phyloP scores from a whole-genome alignment of 2,329 filamentous ascomycete species.

The Microsporum audouinii region DNA sequence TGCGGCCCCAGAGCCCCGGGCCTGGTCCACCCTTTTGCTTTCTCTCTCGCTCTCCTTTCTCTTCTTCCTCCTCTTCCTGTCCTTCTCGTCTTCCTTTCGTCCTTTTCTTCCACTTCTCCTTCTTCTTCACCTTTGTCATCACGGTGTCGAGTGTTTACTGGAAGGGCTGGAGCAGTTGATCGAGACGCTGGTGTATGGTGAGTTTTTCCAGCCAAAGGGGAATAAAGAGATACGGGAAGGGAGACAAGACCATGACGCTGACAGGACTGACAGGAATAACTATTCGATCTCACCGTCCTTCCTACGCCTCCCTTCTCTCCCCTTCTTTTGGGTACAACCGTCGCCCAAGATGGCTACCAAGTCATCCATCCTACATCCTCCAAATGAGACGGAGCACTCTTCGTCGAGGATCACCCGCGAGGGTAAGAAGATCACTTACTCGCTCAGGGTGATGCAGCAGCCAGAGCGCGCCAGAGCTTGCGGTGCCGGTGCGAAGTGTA shows the following conservation, averaged over 20 bases:
- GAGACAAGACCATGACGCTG: background rate
- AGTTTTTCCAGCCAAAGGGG: background rate
- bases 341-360: slow-evolving; percentile 36
- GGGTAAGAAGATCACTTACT: slow-evolving; percentile 68
- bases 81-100: background rate
- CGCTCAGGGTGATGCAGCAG: slow-evolving; percentile 79
- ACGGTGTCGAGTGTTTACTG: background rate
- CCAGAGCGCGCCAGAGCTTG: slow-evolving; percentile 90
- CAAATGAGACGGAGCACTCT: slow-evolving; percentile 45
- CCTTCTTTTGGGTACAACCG: background rate
- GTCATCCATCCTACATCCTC: slow-evolving; percentile 28
- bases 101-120: background rate
- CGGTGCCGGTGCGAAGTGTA: slow-evolving; percentile 89
- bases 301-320: background rate
- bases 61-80: background rate
- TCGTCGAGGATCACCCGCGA: slow-evolving; percentile 55
- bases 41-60: background rate
- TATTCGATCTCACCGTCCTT: background rate
- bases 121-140: background rate
- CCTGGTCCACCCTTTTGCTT: slow-evolving; percentile 2
- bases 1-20: slow-evolving; percentile 5
- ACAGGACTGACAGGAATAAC: background rate
- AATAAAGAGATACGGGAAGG: background rate
- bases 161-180: background rate
- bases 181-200: background rate